Evolutionary conservation across 1,284 basidiomycete species (phyloP).

Genomic region (Anthracocystis walkeri): DNA sequence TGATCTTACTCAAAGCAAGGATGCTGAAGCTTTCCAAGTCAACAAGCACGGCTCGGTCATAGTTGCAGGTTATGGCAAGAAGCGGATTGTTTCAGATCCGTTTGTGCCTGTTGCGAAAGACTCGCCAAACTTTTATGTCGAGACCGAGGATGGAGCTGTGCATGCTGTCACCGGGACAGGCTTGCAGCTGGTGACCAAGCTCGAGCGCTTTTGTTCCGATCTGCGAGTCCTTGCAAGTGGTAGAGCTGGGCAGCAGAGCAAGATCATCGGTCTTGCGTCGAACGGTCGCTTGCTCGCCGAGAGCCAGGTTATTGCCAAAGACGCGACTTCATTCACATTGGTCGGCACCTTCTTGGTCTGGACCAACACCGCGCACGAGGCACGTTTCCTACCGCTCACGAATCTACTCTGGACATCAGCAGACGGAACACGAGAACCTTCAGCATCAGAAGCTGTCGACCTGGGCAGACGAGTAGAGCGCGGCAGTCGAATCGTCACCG

Average conservation of each 20-base stretch:
- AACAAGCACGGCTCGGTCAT: not conserved
- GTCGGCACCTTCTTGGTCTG: constrained; percentile 86
- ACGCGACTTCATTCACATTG: constrained; percentile 83
- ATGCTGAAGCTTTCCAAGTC: constrained; percentile 6
- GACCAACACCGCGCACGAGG: constrained; percentile 86
- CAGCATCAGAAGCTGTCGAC: constrained; percentile 33
- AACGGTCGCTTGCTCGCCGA: constrained; percentile 77
- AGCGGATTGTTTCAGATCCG: constrained; percentile 30
- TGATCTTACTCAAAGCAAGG: constrained; percentile 17
- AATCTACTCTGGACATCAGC: constrained; percentile 52
- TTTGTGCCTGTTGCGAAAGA: constrained; percentile 23
- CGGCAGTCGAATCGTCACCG: constrained; percentile 64
- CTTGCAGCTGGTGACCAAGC: constrained; percentile 23
- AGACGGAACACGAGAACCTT: constrained; percentile 9
- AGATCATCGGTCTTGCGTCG: constrained; percentile 76
- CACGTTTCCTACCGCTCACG: constrained; percentile 78
- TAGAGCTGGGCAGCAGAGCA: constrained; percentile 10
- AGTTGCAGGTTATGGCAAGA: constrained; percentile 18
- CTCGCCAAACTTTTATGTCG: constrained; percentile 37
- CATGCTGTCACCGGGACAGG: not conserved
- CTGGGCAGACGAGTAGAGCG: constrained; percentile 66
- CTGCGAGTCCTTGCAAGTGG: constrained; percentile 29
- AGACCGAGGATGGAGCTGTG: constrained; percentile 39
- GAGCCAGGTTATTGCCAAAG: constrained; percentile 73
- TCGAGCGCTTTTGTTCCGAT: constrained; percentile 46